Percentiles rank a stretch among this genome's conserved stretches.
Evolutionary conservation across 176 grass and related monocot species (phyloP).

Genomic region (Dactylis glomerata): DNA sequence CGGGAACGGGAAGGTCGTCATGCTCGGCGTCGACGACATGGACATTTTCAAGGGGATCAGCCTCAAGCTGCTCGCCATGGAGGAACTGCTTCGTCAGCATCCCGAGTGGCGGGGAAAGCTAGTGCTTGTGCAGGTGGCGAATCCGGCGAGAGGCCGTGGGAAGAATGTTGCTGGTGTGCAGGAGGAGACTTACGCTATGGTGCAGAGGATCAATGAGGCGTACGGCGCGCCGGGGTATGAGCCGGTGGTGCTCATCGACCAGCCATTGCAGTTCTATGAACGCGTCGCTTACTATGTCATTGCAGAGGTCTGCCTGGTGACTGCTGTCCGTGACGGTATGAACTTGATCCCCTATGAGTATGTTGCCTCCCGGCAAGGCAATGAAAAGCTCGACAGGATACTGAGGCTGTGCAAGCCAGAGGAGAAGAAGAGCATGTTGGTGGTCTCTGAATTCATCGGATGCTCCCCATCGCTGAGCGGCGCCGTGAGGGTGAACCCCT

Average conservation of each 20-base stretch:
- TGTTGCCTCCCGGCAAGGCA: slow-evolving; percentile 73
- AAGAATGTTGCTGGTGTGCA: slow-evolving; percentile 82
- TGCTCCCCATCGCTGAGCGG: slow-evolving; percentile 90
- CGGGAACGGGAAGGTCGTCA: slow-evolving; percentile 60
- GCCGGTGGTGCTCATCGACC: slow-evolving; percentile 72
- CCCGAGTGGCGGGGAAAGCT: slow-evolving; percentile 73
- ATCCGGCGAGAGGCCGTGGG: slow-evolving; percentile 73
- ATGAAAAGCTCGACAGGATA: slow-evolving; percentile 50
- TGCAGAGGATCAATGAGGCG: slow-evolving; percentile 67
- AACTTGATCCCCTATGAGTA: slow-evolving; percentile 95
- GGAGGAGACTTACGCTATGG: slow-evolving; percentile 55
- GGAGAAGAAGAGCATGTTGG: slow-evolving; percentile 86
- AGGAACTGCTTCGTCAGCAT: slow-evolving; percentile 79
- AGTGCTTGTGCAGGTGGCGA: slow-evolving; percentile 87
- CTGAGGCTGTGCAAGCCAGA: slow-evolving; percentile 36
- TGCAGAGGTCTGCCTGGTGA: slow-evolving; percentile 87
- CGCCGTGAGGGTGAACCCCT: slow-evolving; percentile 82
- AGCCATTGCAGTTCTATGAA: slow-evolving; percentile 80
- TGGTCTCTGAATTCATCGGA: slow-evolving; percentile 88
- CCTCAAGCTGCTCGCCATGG: slow-evolving; percentile 87
- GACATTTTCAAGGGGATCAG: slow-evolving; percentile 98
- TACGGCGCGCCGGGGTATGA: slow-evolving; percentile 59
- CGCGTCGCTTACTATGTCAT: slow-evolving; percentile 79
- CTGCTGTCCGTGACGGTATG: slow-evolving; percentile 91
- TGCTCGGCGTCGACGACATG: slow-evolving; percentile 97